These are phyloP conservation scores for Prosopis cineraria DNA, from an alignment of 306 rosid genomes.

Conservation along the genomic window DNA sequence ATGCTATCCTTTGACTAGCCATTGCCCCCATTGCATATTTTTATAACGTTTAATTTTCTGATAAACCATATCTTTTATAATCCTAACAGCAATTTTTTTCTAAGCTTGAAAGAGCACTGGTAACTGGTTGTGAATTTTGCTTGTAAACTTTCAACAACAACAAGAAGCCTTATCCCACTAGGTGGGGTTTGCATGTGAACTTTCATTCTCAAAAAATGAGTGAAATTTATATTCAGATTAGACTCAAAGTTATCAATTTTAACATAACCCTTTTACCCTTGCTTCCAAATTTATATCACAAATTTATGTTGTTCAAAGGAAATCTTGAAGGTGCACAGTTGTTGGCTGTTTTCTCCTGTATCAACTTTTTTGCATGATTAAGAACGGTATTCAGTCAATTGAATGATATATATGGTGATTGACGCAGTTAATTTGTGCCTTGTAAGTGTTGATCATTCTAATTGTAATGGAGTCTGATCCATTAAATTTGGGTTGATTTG, in stretches of 20 bases:
- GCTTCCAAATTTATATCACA: background rate
- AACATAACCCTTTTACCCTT: background rate
- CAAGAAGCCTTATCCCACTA: too few species aligned
- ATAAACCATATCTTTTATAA: background rate
- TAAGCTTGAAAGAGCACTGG: background rate
- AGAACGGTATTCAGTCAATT: background rate
- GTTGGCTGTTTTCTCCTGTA: background rate
- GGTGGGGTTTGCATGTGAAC: background rate
- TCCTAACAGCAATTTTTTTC: background rate
- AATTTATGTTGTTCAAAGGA: background rate
- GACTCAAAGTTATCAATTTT: background rate
- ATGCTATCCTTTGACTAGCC: conserved; percentile 8
- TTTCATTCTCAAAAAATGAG: background rate
- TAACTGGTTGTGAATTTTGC: background rate
- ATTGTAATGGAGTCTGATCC: background rate
- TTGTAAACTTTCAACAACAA: background rate
- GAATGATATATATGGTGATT: background rate
- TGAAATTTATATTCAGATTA: background rate
- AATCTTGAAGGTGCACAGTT: background rate
- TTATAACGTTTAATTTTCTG: background rate
- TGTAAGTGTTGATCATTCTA: conserved; percentile 1
- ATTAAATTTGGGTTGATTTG: conserved; percentile 9
- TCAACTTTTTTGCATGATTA: conserved; percentile 1
- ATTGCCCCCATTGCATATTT: background rate
- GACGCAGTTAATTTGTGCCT: conserved; percentile 4